Percentiles rank a stretch among this genome's conserved stretches.
phyloP scores from a whole-genome alignment of 108 stramenopile species.

The Cyclotella sp. region DNA sequence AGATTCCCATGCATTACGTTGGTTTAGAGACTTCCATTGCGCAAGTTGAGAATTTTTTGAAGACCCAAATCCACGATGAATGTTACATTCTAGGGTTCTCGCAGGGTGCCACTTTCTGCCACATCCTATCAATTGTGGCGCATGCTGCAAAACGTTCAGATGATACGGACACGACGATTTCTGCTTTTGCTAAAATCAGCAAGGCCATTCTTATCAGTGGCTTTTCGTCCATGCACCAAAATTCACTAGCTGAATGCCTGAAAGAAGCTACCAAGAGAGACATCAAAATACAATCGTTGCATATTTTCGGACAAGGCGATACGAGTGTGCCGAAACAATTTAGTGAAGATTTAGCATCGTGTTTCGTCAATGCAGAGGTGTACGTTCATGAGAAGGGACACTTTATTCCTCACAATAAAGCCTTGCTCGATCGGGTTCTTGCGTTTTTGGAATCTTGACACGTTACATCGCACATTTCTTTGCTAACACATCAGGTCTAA shows the following conservation, averaged over 20 bases:
- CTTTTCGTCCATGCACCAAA: constrained; percentile 40
- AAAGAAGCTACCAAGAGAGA: neutral
- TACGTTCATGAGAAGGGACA: constrained; percentile 47
- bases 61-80: neutral
- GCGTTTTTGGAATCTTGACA: neutral
- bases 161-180: constrained; percentile 1
- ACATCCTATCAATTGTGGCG: constrained; percentile 52
- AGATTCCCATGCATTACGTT: constrained; percentile 36
- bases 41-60: constrained; percentile 27
- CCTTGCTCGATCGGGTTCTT: neutral
- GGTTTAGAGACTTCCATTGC: constrained; percentile 54
- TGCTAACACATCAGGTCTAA: too few species aligned
- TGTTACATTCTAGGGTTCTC: constrained; percentile 56
- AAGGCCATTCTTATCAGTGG: constrained; percentile 46
- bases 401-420: constrained; percentile 15
- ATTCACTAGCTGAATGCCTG: neutral
- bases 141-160: constrained; percentile 25
- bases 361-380: constrained; percentile 27
- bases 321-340: constrained; percentile 39
- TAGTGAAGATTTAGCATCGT: constrained; percentile 28
- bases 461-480: too few species aligned
- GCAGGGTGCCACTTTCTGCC: constrained; percentile 61
- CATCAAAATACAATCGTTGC: constrained; percentile 44
- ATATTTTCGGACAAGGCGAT: constrained; percentile 52
- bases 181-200: constrained; percentile 18